These are phyloP conservation scores for Pueraria montana DNA, from an alignment of 306 rosid genomes.

Conservation along the genomic window DNA sequence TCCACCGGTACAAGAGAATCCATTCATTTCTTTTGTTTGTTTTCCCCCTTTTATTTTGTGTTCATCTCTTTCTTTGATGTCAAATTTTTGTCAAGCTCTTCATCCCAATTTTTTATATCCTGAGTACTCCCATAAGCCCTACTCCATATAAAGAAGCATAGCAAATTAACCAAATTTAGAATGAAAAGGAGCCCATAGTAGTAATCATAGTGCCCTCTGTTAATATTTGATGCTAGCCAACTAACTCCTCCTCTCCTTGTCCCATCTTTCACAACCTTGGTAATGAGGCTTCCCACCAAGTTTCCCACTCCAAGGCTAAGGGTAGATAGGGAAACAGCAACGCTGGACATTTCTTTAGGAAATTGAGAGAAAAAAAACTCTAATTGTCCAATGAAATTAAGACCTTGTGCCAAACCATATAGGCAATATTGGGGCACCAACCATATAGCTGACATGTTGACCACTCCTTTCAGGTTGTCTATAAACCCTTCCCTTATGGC, in stretches of 20 bases:
- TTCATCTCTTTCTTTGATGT: not conserved
- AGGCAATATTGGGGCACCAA: constrained; percentile 71
- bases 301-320: constrained; percentile 70
- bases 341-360: constrained; percentile 79
- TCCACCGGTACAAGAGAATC: not conserved
- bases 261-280: constrained; percentile 48
- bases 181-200: constrained; percentile 63
- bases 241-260: constrained; percentile 53
- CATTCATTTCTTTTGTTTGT: too few species aligned
- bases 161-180: constrained; percentile 61
- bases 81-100: not conserved
- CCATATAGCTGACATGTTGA: constrained; percentile 82
- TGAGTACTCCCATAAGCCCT: constrained; percentile 67
- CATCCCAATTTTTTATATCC: constrained; percentile 54
- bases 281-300: constrained; percentile 60
- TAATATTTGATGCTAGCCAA: constrained; percentile 70
- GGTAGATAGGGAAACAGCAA: constrained; percentile 64
- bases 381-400: constrained; percentile 70
- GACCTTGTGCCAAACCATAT: constrained; percentile 71
- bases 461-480: constrained; percentile 42
- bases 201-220: constrained; percentile 75
- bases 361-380: constrained; percentile 82
- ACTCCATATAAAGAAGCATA: constrained; percentile 67
- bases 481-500: constrained; percentile 64
- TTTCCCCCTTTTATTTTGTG: not conserved